These are phyloP conservation scores for Starmerella cellae DNA, from an alignment of 805 yeast species.

Conservation along the genomic window DNA sequence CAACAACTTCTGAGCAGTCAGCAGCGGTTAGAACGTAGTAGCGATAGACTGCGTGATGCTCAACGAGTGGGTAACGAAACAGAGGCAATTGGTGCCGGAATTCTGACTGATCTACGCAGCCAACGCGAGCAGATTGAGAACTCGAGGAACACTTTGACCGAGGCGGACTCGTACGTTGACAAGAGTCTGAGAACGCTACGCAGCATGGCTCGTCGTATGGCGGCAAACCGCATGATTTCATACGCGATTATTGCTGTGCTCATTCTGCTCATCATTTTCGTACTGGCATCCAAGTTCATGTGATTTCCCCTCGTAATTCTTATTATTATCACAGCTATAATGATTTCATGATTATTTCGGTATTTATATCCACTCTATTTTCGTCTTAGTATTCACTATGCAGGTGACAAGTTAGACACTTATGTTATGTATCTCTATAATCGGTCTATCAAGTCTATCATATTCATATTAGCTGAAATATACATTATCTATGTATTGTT, in stretches of 20 bases:
- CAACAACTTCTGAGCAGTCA: slow-evolving; percentile 67
- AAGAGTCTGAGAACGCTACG: slow-evolving; percentile 73
- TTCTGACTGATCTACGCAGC: slow-evolving; percentile 73
- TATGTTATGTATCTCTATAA: too few relatives aligned
- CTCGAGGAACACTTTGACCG: slow-evolving; percentile 70
- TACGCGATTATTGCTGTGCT: slow-evolving; percentile 84
- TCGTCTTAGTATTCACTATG: too few relatives aligned
- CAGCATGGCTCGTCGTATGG: slow-evolving; percentile 82
- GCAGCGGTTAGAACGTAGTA: slow-evolving; percentile 65
- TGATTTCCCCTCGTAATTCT: too few relatives aligned
- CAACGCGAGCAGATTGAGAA: slow-evolving; percentile 87
- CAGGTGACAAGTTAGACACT: too few relatives aligned
- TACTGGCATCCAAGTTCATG: slow-evolving; percentile 69
- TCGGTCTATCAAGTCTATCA: too few relatives aligned
- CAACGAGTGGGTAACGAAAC: slow-evolving; percentile 88
- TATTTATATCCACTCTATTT: too few relatives aligned
- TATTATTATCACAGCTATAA: too few relatives aligned
- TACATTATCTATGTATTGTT: too few relatives aligned
- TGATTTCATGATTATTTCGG: too few relatives aligned
- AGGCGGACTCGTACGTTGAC: slow-evolving; percentile 89
- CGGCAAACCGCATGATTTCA: slow-evolving; percentile 80
- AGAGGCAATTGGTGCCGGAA: slow-evolving; percentile 80
- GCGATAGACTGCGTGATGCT: slow-evolving; percentile 73
- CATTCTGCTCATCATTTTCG: slow-evolving; percentile 66
- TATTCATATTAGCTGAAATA: too few relatives aligned